Conservation (phyloP, 805 yeast genomes). For the Hanseniaspora meyeri region DNA sequence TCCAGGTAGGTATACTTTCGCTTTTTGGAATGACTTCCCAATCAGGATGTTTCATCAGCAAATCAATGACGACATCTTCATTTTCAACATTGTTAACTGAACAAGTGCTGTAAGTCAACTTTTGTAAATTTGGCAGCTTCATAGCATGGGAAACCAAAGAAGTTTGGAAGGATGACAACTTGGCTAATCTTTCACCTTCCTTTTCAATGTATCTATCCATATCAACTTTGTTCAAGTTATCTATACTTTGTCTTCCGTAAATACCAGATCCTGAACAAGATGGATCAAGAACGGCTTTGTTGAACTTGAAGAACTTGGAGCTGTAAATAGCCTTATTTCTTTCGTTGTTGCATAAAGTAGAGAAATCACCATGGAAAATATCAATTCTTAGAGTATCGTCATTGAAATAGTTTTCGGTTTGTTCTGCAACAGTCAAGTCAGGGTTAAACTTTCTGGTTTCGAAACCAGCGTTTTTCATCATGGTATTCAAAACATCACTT, state of each 20-base stretch:
- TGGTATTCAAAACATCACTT: conserved; percentile 53
- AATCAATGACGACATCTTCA: conserved; percentile 76
- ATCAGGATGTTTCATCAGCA: conserved; percentile 53
- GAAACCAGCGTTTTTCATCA: conserved; percentile 73
- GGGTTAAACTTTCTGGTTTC: conserved; percentile 15
- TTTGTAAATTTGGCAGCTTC: conserved; percentile 59
- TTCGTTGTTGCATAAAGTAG: conserved; percentile 31
- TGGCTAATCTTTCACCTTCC: conserved; percentile 36
- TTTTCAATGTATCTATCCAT: conserved; percentile 14
- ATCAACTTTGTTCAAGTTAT: conserved; percentile 19
- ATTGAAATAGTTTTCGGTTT: conserved; percentile 4
- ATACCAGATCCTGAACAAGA: conserved; percentile 97
- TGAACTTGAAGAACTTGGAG: conserved; percentile 29
- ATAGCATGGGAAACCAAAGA: conserved; percentile 82
- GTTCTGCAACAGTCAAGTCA: conserved; percentile 17
- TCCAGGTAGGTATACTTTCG: conserved; percentile 73
- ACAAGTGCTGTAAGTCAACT: conserved; percentile 88
- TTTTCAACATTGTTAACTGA: conserved; percentile 89
- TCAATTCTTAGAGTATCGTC: conserved; percentile 30
- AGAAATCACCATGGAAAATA: conserved; percentile 34
- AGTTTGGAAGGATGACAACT: conserved; percentile 75
- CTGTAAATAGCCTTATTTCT: conserved; percentile 25
- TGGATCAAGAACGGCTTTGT: conserved; percentile 81
- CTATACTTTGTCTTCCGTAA: conserved; percentile 72
- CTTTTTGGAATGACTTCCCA: conserved; percentile 58